phyloP scores from a whole-genome alignment of 176 grass and related monocot species.

The Themeda triandra region DNA sequence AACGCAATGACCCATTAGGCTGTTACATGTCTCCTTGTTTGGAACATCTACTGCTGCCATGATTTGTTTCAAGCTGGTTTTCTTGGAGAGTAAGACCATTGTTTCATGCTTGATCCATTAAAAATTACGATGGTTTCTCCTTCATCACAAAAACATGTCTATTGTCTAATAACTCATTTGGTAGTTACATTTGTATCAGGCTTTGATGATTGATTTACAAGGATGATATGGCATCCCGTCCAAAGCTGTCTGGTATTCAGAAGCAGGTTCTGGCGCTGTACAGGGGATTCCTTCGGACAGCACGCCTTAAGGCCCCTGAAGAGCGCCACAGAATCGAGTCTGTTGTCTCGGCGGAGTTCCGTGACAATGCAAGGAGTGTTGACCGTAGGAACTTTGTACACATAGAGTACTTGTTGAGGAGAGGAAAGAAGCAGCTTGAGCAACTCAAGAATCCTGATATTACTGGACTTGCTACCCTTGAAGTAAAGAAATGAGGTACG shows the following conservation, averaged over 20 bases:
- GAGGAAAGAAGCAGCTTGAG: constrained; percentile 83
- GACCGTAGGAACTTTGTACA: constrained; percentile 87
- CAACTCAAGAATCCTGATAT: constrained; percentile 92
- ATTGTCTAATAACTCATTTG: background rate
- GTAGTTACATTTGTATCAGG: background rate
- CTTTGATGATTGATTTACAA: constrained; percentile 22
- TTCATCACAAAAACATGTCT: background rate
- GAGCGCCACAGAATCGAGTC: constrained; percentile 61
- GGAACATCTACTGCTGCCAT: background rate
- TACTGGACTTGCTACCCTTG: constrained; percentile 54
- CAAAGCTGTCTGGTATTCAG: constrained; percentile 80
- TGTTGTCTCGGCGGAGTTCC: constrained; percentile 70
- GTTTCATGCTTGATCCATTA: background rate
- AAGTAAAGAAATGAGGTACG: constrained; percentile 51
- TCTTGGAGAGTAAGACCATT: background rate
- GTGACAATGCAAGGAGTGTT: constrained; percentile 60
- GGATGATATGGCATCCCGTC: constrained; percentile 60
- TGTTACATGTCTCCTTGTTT: background rate
- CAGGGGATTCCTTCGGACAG: constrained; percentile 74
- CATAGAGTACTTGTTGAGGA: constrained; percentile 89
- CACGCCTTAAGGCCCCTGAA: constrained; percentile 51
- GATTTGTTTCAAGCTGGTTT: background rate
- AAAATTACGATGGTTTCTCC: background rate
- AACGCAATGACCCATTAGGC: background rate
- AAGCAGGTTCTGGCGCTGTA: constrained; percentile 78